phyloP scores from a whole-genome alignment of 1,284 basidiomycete species.

The Boletus semigastroideus region DNA sequence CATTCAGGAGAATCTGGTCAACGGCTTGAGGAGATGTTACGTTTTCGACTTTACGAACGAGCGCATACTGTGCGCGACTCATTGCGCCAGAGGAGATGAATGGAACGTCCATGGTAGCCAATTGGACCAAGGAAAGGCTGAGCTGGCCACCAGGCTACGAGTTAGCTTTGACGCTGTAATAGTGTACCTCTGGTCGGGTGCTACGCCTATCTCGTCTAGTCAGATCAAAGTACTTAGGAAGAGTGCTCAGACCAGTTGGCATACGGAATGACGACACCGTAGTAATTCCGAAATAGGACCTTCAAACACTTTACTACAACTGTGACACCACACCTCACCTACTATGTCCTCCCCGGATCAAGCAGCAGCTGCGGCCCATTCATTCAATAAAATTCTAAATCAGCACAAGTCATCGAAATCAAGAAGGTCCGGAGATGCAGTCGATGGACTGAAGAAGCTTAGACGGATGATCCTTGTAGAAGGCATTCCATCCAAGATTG shows the following conservation, averaged over 20 bases:
- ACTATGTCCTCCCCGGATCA: conserved; percentile 28
- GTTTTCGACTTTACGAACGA: conserved; percentile 69
- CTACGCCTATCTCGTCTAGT: background rate
- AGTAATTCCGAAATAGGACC: no score
- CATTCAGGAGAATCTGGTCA: conserved; percentile 55
- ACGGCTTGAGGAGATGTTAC: conserved; percentile 52
- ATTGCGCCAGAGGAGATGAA: conserved; percentile 74
- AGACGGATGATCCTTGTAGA: conserved; percentile 84
- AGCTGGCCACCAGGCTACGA: background rate
- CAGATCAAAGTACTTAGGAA: background rate
- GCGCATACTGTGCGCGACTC: conserved; percentile 66
- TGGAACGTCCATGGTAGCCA: conserved; percentile 59
- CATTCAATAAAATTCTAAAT: conserved; percentile 75
- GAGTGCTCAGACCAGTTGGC: background rate
- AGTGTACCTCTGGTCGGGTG: conserved; percentile 20
- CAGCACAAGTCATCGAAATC: conserved; percentile 66
- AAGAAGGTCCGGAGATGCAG: conserved; percentile 64
- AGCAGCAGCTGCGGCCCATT: conserved; percentile 53
- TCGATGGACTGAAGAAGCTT: conserved; percentile 80
- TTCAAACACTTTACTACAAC: conserved; percentile 8
- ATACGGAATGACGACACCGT: background rate
- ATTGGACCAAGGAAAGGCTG: background rate
- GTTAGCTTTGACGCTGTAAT: conserved; percentile 8
- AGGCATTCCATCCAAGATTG: conserved; percentile 74
- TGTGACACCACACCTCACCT: background rate